These are phyloP conservation scores for Podospora didyma DNA, from an alignment of 495 filamentous ascomycete genomes.

Conservation along the genomic window DNA sequence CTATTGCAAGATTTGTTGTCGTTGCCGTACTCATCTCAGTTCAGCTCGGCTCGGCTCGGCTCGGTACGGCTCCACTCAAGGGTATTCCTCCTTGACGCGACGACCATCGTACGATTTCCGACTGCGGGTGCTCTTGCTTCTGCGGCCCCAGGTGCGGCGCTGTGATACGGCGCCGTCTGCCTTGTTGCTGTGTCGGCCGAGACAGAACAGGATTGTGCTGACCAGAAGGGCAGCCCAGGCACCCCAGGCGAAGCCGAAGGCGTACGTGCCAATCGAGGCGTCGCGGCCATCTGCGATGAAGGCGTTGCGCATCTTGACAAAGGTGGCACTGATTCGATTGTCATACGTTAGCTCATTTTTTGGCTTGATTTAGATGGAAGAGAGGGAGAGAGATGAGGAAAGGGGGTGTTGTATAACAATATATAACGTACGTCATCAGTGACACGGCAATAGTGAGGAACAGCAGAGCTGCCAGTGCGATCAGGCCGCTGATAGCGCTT, in stretches of 20 bases:
- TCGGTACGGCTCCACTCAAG: constrained; percentile 10
- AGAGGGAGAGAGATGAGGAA: constrained; percentile 1
- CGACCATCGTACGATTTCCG: constrained; percentile 47
- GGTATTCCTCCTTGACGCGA: constrained; percentile 63
- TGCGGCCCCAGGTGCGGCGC: constrained; percentile 23
- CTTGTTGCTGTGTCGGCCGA: constrained; percentile 32
- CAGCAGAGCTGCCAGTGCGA: constrained; percentile 36
- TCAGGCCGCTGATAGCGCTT: constrained; percentile 38
- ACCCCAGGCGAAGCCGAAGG: constrained; percentile 86
- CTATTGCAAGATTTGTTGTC: too few species aligned
- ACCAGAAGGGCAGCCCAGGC: constrained; percentile 66
- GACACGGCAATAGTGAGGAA: constrained; percentile 44
- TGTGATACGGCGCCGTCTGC: constrained; percentile 1
- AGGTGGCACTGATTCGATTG: constrained; percentile 47
- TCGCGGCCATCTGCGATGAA: constrained; percentile 56
- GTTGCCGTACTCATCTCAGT: too few species aligned
- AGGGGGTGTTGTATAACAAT: background rate
- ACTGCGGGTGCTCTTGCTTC: constrained; percentile 34
- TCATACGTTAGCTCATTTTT: constrained; percentile 17
- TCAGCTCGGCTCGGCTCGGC: too few species aligned
- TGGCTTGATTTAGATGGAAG: background rate
- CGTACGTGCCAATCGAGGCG: constrained; percentile 64
- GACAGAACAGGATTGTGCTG: constrained; percentile 67
- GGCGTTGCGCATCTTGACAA: constrained; percentile 68
- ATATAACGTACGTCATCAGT: constrained; percentile 48